phyloP scores from a whole-genome alignment of 768 basidiomycete genomes.

The Pisolithus orientalis region DNA sequence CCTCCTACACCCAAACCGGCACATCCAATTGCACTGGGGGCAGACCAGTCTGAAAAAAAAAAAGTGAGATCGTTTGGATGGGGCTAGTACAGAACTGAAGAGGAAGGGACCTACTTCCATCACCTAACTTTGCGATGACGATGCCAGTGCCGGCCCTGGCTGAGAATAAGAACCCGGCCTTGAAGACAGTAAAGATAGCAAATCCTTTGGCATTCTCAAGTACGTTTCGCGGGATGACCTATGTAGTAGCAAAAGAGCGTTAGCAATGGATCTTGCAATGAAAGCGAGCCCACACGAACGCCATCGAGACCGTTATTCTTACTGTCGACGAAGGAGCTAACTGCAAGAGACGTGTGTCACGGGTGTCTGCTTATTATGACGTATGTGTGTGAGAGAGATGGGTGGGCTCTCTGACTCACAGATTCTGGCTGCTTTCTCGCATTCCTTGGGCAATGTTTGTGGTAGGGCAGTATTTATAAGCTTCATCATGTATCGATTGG shows the following conservation, averaged over 20 bases:
- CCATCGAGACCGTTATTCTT: constrained; percentile 83
- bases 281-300: constrained; percentile 27
- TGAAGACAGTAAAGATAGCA: constrained; percentile 87
- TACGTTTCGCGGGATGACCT: constrained; percentile 52
- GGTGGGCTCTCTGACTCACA: constrained; percentile 38
- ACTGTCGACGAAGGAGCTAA: constrained; percentile 78
- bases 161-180: constrained; percentile 60
- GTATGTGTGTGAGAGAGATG: no score
- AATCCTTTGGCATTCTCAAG: constrained; percentile 65
- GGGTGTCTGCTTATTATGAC: no score
- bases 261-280: background rate
- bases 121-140: constrained; percentile 76
- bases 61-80: constrained; percentile 16
- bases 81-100: background rate
- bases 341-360: constrained; percentile 30
- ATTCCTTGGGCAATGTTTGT: constrained; percentile 69
- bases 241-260: background rate
- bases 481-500: constrained; percentile 31
- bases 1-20: constrained; percentile 87
- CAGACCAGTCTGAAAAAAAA: constrained; percentile 86
- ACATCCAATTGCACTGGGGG: constrained; percentile 91
- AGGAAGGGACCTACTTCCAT: constrained; percentile 60
- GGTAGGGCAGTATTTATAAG: constrained; percentile 41
- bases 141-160: constrained; percentile 81
- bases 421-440: constrained; percentile 81